phyloP scores from a whole-genome alignment of 331 rosid genomes.

The Cydonia oblonga region DNA sequence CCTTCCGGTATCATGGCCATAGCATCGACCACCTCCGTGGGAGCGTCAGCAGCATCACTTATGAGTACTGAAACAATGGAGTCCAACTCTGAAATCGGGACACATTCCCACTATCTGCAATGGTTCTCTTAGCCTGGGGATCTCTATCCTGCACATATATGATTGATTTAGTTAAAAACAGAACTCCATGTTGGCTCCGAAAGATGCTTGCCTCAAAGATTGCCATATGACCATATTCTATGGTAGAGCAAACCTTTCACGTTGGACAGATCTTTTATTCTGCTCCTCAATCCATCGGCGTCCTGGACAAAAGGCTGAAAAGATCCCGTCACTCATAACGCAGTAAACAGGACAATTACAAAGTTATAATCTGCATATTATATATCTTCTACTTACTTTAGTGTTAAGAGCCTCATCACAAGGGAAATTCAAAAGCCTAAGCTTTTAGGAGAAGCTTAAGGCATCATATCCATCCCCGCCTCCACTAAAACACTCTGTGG shows the following conservation, averaged over 20 bases:
- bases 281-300: too few relatives aligned
- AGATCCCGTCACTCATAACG: too few relatives aligned
- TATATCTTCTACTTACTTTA: slow-evolving; percentile 12
- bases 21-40: slow-evolving; percentile 36
- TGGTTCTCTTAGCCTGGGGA: slow-evolving; percentile 25
- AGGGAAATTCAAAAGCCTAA: neutral
- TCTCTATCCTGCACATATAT: slow-evolving; percentile 21
- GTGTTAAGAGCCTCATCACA: neutral
- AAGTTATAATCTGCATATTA: too few relatives aligned
- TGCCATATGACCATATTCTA: slow-evolving; percentile 43
- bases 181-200: neutral
- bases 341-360: too few relatives aligned
- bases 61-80: slow-evolving; percentile 32
- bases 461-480: neutral
- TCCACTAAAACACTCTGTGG: neutral
- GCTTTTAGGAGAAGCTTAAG: neutral
- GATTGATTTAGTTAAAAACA: neutral
- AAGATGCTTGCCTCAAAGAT: neutral
- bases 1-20: slow-evolving; percentile 29
- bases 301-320: too few relatives aligned
- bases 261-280: neutral
- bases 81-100: slow-evolving; percentile 27
- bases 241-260: too few relatives aligned
- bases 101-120: slow-evolving; percentile 18
- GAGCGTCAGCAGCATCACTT: slow-evolving; percentile 43